Conservation (phyloP, 257 asterid species). For the Haberlea rhodopensis region DNA sequence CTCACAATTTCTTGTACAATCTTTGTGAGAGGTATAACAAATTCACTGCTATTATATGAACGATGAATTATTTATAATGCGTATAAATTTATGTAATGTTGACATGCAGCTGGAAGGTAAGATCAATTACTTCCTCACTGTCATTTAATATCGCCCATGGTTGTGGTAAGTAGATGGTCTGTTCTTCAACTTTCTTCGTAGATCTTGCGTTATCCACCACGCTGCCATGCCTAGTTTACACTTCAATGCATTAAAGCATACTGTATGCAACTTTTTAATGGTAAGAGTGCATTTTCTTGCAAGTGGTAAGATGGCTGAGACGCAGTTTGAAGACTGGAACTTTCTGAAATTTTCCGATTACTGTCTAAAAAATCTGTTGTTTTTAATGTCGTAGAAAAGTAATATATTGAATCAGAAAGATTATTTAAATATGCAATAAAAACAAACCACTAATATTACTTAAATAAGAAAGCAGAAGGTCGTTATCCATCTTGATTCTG, state of each 20-base stretch:
- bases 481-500: constrained; percentile 24
- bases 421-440: constrained; percentile 3
- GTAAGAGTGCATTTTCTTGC: constrained; percentile 19
- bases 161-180: constrained; percentile 1
- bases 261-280: background rate
- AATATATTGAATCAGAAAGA: background rate
- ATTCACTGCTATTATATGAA: background rate
- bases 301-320: background rate
- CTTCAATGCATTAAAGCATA: constrained; percentile 2
- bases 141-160: constrained; percentile 2
- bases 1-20: background rate
- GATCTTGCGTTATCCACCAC: constrained; percentile 4
- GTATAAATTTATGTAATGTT: background rate
- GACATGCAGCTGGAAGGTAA: background rate
- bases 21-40: background rate
- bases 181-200: constrained; percentile 4
- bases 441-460: constrained; percentile 18
- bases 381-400: background rate
- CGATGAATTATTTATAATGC: too few relatives aligned
- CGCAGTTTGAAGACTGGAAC: background rate
- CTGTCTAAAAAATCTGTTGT: background rate
- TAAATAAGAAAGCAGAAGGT: background rate
- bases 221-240: background rate
- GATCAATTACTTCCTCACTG: background rate
- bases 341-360: background rate